phyloP scores from a whole-genome alignment of 1,139 yeast species.

The Suhomyces terraborum region DNA sequence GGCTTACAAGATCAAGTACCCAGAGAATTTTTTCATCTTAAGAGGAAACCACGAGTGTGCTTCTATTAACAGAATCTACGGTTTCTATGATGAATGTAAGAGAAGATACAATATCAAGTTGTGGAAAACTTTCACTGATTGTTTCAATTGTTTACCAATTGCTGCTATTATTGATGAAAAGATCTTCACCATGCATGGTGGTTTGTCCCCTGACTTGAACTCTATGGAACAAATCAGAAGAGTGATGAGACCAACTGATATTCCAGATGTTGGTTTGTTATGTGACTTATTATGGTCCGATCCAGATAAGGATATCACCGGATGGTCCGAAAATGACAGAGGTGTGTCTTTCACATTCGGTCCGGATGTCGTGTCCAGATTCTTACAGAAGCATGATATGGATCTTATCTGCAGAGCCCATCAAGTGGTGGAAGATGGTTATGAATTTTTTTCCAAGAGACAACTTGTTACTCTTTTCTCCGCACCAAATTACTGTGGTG shows the following conservation, averaged over 20 bases:
- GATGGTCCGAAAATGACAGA: conserved; percentile 98
- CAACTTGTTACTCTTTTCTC: conserved; percentile 93
- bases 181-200: conserved; percentile 98
- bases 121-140: conserved; percentile 97
- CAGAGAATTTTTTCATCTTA: conserved; percentile 91
- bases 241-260: conserved; percentile 98
- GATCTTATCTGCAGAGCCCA: conserved; percentile 97
- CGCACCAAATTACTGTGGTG: conserved; percentile 98
- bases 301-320: conserved; percentile 96
- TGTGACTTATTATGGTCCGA: conserved; percentile 98
- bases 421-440: conserved; percentile 98
- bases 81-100: conserved; percentile 96
- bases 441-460: conserved; percentile 93
- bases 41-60: conserved; percentile 99
- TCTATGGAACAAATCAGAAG: conserved; percentile 98
- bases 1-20: conserved; percentile 96
- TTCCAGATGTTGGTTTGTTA: conserved; percentile 93
- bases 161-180: conserved; percentile 98
- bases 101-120: conserved; percentile 95
- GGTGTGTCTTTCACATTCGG: conserved; percentile 98
- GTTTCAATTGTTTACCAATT: conserved; percentile 96
- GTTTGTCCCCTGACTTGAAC: conserved; percentile 93
- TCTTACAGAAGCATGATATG: conserved; percentile 94
- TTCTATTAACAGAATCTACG: conserved; percentile 93
- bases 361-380: conserved; percentile 93